Percentiles rank a stretch among this genome's conserved stretches.
Evolutionary conservation across 2,329 filamentous ascomycete species (phyloP).

Genomic region (Neofusicoccum ribis): DNA sequence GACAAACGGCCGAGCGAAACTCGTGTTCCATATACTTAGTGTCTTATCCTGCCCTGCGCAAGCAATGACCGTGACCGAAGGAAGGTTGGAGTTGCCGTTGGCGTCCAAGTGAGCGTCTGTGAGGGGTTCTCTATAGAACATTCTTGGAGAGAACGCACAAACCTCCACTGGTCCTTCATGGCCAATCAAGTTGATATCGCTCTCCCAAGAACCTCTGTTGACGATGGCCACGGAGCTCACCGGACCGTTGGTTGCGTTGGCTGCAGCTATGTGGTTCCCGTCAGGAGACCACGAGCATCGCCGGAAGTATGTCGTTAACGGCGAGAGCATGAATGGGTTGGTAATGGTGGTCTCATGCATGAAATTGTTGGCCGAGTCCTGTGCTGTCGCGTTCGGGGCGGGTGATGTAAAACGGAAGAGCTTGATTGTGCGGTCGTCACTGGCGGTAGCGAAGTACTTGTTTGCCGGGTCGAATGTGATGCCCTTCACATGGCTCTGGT

Average conservation of each 20-base stretch:
- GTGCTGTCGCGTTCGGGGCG: slow-evolving; percentile 83
- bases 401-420: slow-evolving; percentile 94
- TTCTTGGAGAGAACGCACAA: slow-evolving; percentile 89
- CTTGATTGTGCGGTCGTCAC: slow-evolving; percentile 94
- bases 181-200: slow-evolving; percentile 94
- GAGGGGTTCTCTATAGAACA: slow-evolving; percentile 74
- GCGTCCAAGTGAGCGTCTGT: slow-evolving; percentile 51
- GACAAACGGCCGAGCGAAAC: slow-evolving; percentile 84
- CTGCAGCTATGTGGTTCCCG: slow-evolving; percentile 93
- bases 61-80: slow-evolving; percentile 86
- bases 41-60: slow-evolving; percentile 97
- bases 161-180: slow-evolving; percentile 97
- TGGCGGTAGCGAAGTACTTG: slow-evolving; percentile 98
- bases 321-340: slow-evolving; percentile 84
- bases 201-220: slow-evolving; percentile 87
- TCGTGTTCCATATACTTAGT: slow-evolving; percentile 96
- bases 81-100: slow-evolving; percentile 42
- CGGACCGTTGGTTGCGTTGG: slow-evolving; percentile 95
- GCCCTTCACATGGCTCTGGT: slow-evolving; percentile 97
- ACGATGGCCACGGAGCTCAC: slow-evolving; percentile 97
- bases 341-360: slow-evolving; percentile 89
- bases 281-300: slow-evolving; percentile 97
- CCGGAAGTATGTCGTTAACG: slow-evolving; percentile 94
- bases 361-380: slow-evolving; percentile 97
- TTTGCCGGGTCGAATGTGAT: slow-evolving; percentile 98